These are phyloP conservation scores for Corchorus capsularis DNA, from an alignment of 345 rosid genomes.

Conservation along the genomic window DNA sequence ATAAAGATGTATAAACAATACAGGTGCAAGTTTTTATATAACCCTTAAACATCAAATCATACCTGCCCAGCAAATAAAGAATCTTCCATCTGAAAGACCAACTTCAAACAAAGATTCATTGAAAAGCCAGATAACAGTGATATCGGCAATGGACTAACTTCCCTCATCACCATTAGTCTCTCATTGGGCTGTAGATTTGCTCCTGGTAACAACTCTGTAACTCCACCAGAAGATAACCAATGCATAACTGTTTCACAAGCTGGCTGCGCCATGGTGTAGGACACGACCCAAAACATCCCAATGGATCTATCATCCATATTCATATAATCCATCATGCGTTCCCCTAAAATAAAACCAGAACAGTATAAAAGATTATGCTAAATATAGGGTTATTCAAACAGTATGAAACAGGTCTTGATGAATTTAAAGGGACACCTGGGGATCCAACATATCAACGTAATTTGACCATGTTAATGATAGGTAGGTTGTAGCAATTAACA, in stretches of 20 bases:
- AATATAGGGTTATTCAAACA: conserved; percentile 13
- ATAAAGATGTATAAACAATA: background rate
- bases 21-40: background rate
- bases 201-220: conserved; percentile 60
- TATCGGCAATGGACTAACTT: conserved; percentile 95
- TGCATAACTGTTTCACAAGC: conserved; percentile 80
- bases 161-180: conserved; percentile 76
- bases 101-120: conserved; percentile 73
- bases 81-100: conserved; percentile 85
- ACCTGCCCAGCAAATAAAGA: conserved; percentile 88
- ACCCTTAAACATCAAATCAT: conserved; percentile 21
- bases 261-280: conserved; percentile 95
- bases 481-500: background rate
- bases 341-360: conserved; percentile 52
- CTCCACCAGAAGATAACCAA: conserved; percentile 88
- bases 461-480: conserved; percentile 2
- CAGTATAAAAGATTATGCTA: conserved; percentile 2
- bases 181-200: conserved; percentile 72
- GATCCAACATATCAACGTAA: background rate
- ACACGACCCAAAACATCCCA: conserved; percentile 99
- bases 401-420: conserved; percentile 8
- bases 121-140: conserved; percentile 89
- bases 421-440: background rate
- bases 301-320: conserved; percentile 95
- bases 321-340: conserved; percentile 89